phyloP scores from a whole-genome alignment of 1,139 yeast species.

The Arxiozyma bovina region DNA sequence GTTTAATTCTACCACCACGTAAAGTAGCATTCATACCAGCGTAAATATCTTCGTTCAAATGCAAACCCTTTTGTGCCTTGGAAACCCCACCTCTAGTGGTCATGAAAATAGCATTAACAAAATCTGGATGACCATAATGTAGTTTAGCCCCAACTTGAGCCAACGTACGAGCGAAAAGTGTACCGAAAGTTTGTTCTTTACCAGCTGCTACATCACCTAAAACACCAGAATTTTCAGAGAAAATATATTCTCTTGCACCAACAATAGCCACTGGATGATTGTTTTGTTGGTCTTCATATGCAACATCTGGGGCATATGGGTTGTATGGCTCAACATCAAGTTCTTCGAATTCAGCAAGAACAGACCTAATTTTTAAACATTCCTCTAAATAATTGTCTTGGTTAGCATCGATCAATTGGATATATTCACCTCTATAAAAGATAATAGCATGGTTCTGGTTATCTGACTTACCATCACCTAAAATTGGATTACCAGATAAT shows the following conservation, averaged over 20 bases:
- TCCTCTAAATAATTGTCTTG: slow-evolving; percentile 98
- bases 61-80: slow-evolving; percentile 97
- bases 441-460: slow-evolving; percentile 95
- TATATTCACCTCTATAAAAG: slow-evolving; percentile 97
- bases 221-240: slow-evolving; percentile 97
- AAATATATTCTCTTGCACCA: slow-evolving; percentile 98
- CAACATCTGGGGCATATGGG: slow-evolving; percentile 57
- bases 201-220: slow-evolving; percentile 99
- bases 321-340: slow-evolving; percentile 76
- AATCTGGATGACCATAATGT: slow-evolving; percentile 99
- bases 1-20: slow-evolving; percentile 99
- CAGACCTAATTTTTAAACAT: slow-evolving; percentile 95
- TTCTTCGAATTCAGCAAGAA: slow-evolving; percentile 96
- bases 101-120: slow-evolving; percentile 88
- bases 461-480: slow-evolving; percentile 99
- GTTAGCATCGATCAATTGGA: slow-evolving; percentile 96
- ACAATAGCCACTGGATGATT: slow-evolving; percentile 90
- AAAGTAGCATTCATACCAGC: slow-evolving; percentile 98
- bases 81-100: slow-evolving; percentile 99
- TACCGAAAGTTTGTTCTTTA: slow-evolving; percentile 99
- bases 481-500: slow-evolving; percentile 95
- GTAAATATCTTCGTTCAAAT: slow-evolving; percentile 96
- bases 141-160: slow-evolving; percentile 98
- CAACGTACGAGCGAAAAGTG: slow-evolving; percentile 91
- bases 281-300: slow-evolving; percentile 38